Conservation (phyloP, 176 grass and related monocot species). For the bread wheat (Triticum aestivum) region IWGSC_CS_RefSeq_v2.1 NC_057803.1:562858394-562858893, state of each 20-base stretch:
- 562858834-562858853: not conserved
- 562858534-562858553: conserved; percentile 18
- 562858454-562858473: not conserved
- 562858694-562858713: not conserved
- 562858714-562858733: conserved; percentile 3
- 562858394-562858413: not conserved
- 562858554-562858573: conserved; percentile 15
- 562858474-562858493: not conserved
- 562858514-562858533: conserved; percentile 22
- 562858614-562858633: conserved; percentile 45
- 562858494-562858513: not conserved
- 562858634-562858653: not conserved
- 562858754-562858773: not conserved
- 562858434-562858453: not conserved
- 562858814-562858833: not conserved
- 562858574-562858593: conserved; percentile 34
- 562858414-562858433: not conserved
- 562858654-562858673: not conserved
- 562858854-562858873: not conserved
- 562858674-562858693: not conserved
- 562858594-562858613: conserved; percentile 52
- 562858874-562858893: conserved; percentile 12
- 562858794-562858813: not conserved
- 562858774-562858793: not conserved
- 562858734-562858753: not conserved